Conservation (phyloP, 495 filamentous ascomycete genomes). For the Annulohypoxylon moriforme region DNA sequence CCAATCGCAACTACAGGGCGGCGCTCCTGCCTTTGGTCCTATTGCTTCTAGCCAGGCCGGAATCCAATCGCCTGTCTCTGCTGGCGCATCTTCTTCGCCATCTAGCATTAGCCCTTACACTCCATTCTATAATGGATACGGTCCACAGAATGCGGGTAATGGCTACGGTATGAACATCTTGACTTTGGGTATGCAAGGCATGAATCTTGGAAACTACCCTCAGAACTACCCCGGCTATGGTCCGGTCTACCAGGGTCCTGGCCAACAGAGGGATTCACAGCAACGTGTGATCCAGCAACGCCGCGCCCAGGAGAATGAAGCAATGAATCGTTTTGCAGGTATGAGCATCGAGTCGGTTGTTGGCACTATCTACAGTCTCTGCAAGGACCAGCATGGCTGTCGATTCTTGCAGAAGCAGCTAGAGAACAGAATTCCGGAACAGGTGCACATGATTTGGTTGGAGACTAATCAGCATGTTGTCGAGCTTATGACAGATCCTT, state of each 20-base stretch:
- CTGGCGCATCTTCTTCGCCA: conserved; percentile 48
- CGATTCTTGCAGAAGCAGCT: conserved; percentile 95
- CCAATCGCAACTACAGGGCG: conserved; percentile 79
- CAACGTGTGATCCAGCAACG: conserved; percentile 76
- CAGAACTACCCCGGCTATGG: conserved; percentile 62
- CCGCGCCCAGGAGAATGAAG: conserved; percentile 72
- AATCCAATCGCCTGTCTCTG: conserved; percentile 45
- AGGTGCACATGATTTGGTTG: conserved; percentile 90
- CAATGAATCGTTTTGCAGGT: conserved; percentile 78
- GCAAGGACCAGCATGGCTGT: conserved; percentile 98
- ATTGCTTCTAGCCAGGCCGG: conserved; percentile 50
- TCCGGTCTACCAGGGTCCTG: conserved; percentile 58
- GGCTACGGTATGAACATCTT: conserved; percentile 67
- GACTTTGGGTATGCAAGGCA: conserved; percentile 67
- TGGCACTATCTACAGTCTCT: conserved; percentile 85
- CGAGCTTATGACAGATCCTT: conserved; percentile 98
- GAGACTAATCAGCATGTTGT: conserved; percentile 92
- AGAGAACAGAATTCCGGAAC: conserved; percentile 85
- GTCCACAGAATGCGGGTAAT: conserved; percentile 34
- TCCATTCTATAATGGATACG: conserved; percentile 56
- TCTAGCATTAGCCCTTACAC: conserved; percentile 51
- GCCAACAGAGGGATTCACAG: conserved; percentile 70
- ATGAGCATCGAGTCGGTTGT: conserved; percentile 79
- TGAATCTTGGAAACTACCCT: conserved; percentile 65
- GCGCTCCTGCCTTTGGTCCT: conserved; percentile 76